Base-by-base conservation (phyloP, 2,329 filamentous ascomycete genomes). In the Chrysoporthe deuterocubensis region DNA sequence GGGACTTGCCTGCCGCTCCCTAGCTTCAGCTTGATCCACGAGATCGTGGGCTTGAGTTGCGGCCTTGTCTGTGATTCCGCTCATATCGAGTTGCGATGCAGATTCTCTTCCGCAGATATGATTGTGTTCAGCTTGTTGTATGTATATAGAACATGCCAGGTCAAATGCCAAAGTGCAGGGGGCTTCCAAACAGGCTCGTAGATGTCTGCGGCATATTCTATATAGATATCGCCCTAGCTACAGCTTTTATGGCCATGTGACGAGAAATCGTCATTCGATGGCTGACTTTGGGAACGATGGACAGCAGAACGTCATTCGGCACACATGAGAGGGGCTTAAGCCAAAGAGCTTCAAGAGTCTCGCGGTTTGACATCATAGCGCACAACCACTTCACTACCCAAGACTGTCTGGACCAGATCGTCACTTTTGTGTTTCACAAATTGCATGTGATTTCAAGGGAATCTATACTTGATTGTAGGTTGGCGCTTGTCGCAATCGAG, bases 31-130 rank as follows among this genome's bases (percentile, higher is more conserved):
- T 26, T 67, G 67, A 56, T 69, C 64, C 60, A 69, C 64, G 21
- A 67, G 18, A 62, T 69, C 67, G 57, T 69, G 67, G 60, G 64
- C 67, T 48, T 69, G 67, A 6, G 64, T 50, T n/a, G 56, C 64
- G 40, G 64, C 67, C 2, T 46, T 61, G 21, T 67, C 60, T 59
- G 67, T 64, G 46, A 69, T 69, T 21, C 67, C 67, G 60, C 64
- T 69, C 64, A 67, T 66, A 16, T 46, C 46, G 37, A 60, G 18
- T 42, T 50, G 14, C 37, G 43, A 52, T 42, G 11, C 26, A 26
- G 11, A 43, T 40, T 18, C 42, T 57, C 52, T 26, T 44, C 14
- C 18, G 32, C 44, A 16, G 32, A 1, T 48, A 7, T 54, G 26
- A 18, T 42, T 16, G 13, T 1, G 52, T 21, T 26, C 42, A 26